Conservation (phyloP, 2,329 filamentous ascomycete genomes). For the Xylaria arbuscula region DNA sequence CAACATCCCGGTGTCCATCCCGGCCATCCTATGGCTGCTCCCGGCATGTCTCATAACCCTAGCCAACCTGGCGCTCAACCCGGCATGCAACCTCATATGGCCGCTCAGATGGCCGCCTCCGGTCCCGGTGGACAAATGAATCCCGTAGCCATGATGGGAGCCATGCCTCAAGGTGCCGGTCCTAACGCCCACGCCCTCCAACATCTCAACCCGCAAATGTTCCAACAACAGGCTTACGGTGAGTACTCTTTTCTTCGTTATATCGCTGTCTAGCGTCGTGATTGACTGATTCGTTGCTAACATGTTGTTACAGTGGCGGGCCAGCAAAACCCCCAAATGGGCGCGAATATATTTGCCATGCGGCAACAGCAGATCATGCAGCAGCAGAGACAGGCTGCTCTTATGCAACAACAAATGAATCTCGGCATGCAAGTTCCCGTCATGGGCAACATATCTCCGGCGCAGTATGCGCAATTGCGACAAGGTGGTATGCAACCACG, state of each 20-base stretch:
- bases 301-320: constrained; percentile 16
- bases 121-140: constrained; percentile 78
- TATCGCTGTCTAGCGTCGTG: not conserved
- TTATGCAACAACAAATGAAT: constrained; percentile 50
- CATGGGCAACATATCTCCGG: constrained; percentile 54
- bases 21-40: constrained; percentile 69
- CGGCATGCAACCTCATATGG: constrained; percentile 74
- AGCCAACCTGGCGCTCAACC: constrained; percentile 76
- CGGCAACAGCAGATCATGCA: constrained; percentile 44
- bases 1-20: constrained; percentile 75
- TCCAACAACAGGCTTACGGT: constrained; percentile 59
- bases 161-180: constrained; percentile 75
- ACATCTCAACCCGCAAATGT: constrained; percentile 74
- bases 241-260: constrained; percentile 34
- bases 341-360: constrained; percentile 37
- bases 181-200: constrained; percentile 77
- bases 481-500: constrained; percentile 52
- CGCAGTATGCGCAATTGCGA: constrained; percentile 58
- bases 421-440: constrained; percentile 55
- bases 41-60: constrained; percentile 73
- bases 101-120: constrained; percentile 76
- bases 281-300: constrained; percentile 16
- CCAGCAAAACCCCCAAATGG: constrained; percentile 34
- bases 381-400: constrained; percentile 48
- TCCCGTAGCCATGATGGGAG: constrained; percentile 78